Percentiles rank a stretch among this genome's conserved stretches.
Evolutionary conservation across 23 red algal species (phyloP).

Genomic region (Gracilariopsis chorda): DNA sequence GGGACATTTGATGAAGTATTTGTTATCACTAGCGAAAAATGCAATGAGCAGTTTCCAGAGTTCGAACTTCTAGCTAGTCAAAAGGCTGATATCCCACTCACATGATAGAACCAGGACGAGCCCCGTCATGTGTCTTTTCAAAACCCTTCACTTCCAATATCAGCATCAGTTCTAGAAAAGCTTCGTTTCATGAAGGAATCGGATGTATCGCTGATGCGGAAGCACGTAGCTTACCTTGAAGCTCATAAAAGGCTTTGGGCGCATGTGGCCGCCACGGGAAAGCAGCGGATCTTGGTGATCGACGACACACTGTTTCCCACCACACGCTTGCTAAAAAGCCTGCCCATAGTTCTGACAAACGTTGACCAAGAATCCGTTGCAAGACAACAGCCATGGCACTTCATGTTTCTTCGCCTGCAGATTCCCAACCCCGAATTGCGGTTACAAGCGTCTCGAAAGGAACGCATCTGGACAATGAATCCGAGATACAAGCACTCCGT

Average conservation of each 20-base stretch:
- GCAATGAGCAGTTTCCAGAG: conserved; percentile 29
- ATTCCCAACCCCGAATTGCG: neutral
- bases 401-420: conserved; percentile 63
- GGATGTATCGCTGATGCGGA: neutral
- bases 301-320: conserved; percentile 58
- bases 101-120: neutral
- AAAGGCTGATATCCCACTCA: conserved; percentile 1
- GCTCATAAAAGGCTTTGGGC: conserved; percentile 52
- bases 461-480: conserved; percentile 48
- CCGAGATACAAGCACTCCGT: conserved; percentile 33
- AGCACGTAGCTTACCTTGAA: conserved; percentile 39
- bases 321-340: conserved; percentile 17
- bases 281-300: conserved; percentile 51
- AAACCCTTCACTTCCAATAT: neutral
- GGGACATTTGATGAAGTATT: conserved; percentile 58
- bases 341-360: conserved; percentile 27
- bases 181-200: neutral
- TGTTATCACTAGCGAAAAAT: conserved; percentile 57
- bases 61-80: conserved; percentile 1
- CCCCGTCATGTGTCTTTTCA: conserved; percentile 13
- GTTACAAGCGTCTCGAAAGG: neutral
- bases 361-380: conserved; percentile 67
- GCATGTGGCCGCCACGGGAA: neutral
- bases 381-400: conserved; percentile 66
- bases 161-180: neutral